Base-by-base conservation (phyloP, 345 rosid genomes). In the Rhodomyrtus tomentosa region DNA sequence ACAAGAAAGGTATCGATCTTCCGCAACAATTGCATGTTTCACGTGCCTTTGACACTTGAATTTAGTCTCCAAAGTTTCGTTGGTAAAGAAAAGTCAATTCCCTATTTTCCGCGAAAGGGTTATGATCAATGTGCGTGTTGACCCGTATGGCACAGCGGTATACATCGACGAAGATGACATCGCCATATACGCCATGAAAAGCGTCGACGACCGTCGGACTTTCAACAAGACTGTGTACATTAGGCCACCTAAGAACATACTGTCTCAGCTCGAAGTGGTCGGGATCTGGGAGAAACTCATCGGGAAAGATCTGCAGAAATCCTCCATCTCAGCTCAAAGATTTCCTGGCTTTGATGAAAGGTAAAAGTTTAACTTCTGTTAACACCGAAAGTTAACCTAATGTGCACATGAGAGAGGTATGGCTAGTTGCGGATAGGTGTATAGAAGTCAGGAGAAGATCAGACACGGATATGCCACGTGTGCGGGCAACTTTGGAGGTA, bases 111-210 rank as follows among this genome's bases (percentile, higher is more conserved):
- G 0, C 42, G 1, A 32, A 22, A 27, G 29, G 25, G 29, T 58
- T 38, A 58, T 24, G 85, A 82, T 29, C 20, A 83, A 27, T 22
- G 6, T 29, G 81, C 5, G 3, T 49, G 21, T 48, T 32, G 32
- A 48, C 12, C 53, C 48, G 24, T 9, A 15, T 32, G 82, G 40
- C 45, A 11, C 90, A 91, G 93, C 90, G 12, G 85, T 93, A 8
- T 91, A 89, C 52, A 90, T 93, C 15, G 93, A 90, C 29, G 96
- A 92, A 87, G 92, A 93, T 80, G 95, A 92, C 53, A 90, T 92
- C 27, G 94, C 95, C 25, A 86, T 27, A 20, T 93, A 90, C 86
- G 87, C 90, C 2, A 87, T 92, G 7, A 89, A 83, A 56, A 82
- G 90, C 1, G 52, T 89, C 18, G 91, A 89, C 27, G 94, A 90